Conservation (phyloP, 768 basidiomycete species). For the Collybiopsis luxurians region DNA sequence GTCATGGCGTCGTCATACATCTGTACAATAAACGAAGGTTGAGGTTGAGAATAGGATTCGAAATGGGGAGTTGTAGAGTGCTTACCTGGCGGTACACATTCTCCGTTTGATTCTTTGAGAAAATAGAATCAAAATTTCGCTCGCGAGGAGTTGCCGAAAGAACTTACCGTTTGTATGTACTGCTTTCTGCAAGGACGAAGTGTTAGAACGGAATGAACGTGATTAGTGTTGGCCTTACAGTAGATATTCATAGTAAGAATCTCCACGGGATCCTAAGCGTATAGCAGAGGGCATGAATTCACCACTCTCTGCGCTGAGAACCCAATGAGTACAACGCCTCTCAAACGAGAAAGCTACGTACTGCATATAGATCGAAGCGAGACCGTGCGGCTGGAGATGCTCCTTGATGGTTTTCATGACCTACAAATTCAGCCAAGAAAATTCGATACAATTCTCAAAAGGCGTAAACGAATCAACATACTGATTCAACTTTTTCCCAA, state of each 20-base stretch:
- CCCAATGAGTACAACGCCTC: not conserved
- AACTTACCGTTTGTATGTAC: conserved; percentile 72
- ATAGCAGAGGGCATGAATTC: conserved; percentile 64
- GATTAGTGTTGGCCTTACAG: too few species aligned
- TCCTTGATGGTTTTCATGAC: conserved; percentile 69
- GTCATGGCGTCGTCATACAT: conserved; percentile 90
- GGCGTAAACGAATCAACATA: conserved; percentile 25
- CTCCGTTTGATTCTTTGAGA: conserved; percentile 65
- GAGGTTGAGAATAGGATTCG: not conserved
- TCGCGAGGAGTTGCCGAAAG: not conserved
- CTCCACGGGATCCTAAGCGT: conserved; percentile 87
- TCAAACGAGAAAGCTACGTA: conserved; percentile 30
- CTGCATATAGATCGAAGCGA: conserved; percentile 86
- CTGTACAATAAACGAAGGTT: conserved; percentile 32
- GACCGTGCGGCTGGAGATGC: conserved; percentile 62
- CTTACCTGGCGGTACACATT: conserved; percentile 71
- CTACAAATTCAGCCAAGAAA: conserved; percentile 17
- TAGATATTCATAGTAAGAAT: conserved; percentile 93
- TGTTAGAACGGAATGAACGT: too few species aligned
- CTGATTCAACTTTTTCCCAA: conserved; percentile 80
- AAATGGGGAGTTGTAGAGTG: conserved; percentile 3
- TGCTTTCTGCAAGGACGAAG: conserved; percentile 62
- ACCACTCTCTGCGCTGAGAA: conserved; percentile 31
- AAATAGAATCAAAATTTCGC: not conserved
- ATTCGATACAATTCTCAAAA: not conserved